Conservation (phyloP, 1,139 yeast genomes). For the Geotrichum aggregatum region DNA sequence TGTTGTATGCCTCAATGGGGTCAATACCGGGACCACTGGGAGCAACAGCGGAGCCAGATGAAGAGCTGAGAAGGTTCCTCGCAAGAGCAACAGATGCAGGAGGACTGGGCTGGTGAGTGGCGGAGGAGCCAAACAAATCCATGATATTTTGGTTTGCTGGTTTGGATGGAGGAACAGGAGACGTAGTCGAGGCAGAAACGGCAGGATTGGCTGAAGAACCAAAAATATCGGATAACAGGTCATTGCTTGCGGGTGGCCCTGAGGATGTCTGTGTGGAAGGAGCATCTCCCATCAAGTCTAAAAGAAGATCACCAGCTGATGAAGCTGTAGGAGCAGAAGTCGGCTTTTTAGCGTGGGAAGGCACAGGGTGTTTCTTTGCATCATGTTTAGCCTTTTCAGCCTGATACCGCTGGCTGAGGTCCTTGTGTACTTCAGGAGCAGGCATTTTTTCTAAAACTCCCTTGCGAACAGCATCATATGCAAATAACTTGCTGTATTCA, state of each 20-base stretch:
- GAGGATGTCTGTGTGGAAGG: conserved; percentile 13
- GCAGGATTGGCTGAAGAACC: conserved; percentile 40
- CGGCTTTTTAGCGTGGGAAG: conserved; percentile 17
- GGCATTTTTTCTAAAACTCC: conserved; percentile 90
- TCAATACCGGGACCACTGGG: conserved; percentile 21
- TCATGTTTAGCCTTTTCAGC: conserved; percentile 30
- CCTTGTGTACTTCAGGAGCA: conserved; percentile 65
- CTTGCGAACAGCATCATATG: conserved; percentile 58
- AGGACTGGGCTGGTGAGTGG: conserved; percentile 3
- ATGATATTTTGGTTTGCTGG: no score
- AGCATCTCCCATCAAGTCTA: conserved; percentile 69
- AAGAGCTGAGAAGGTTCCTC: no score
- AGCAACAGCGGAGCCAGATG: no score
- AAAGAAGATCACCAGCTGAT: conserved; percentile 48
- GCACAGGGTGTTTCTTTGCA: conserved; percentile 22
- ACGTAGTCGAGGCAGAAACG: conserved; percentile 30
- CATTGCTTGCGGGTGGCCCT: conserved; percentile 45
- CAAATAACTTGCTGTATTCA: conserved; percentile 66
- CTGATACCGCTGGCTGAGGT: conserved; percentile 44
- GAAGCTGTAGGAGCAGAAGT: conserved; percentile 23
- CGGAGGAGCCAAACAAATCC: conserved; percentile 24
- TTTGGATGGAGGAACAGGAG: conserved; percentile 48
- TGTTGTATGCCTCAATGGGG: conserved; percentile 32
- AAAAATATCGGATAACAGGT: conserved; percentile 69
- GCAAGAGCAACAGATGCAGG: conserved; percentile 19